These are phyloP conservation scores for Aegilops tauschii DNA, from an alignment of 176 grass and related monocot species.

Conservation along the genomic window DNA sequence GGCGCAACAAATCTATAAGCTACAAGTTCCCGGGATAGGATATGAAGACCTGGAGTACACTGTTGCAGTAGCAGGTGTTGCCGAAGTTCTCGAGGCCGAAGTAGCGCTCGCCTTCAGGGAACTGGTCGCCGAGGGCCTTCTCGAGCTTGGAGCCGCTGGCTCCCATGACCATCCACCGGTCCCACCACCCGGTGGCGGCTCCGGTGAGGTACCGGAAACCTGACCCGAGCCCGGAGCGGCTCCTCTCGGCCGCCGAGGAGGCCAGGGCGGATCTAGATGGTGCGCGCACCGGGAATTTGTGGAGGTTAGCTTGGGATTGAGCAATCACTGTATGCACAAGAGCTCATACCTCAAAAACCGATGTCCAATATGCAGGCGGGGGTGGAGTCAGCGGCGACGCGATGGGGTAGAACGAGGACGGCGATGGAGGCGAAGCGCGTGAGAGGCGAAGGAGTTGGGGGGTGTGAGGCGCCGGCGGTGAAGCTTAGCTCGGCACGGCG, in stretches of 20 bases:
- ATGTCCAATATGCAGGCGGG: neutral
- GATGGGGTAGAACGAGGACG: neutral
- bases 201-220: constrained; percentile 80
- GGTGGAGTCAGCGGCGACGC: neutral
- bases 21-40: neutral
- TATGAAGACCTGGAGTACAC: constrained; percentile 74
- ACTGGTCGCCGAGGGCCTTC: constrained; percentile 96
- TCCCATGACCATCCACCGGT: constrained; percentile 96
- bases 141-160: constrained; percentile 94
- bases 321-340: neutral
- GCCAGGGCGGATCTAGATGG: constrained; percentile 35
- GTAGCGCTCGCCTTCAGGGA: constrained; percentile 96
- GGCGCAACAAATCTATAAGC: constrained; percentile 23
- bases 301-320: neutral
- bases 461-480: neutral
- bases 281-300: neutral
- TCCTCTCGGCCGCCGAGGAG: constrained; percentile 63
- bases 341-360: neutral
- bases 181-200: constrained; percentile 84
- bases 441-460: neutral
- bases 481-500: neutral
- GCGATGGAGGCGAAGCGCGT: neutral
- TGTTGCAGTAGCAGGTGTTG: constrained; percentile 99
- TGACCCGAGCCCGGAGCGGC: constrained; percentile 67
- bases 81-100: constrained; percentile 98